Percentiles rank a stretch among this genome's conserved stretches.
phyloP scores from a whole-genome alignment of 75 land plant genomes.

The Pinus taeda region DNA sequence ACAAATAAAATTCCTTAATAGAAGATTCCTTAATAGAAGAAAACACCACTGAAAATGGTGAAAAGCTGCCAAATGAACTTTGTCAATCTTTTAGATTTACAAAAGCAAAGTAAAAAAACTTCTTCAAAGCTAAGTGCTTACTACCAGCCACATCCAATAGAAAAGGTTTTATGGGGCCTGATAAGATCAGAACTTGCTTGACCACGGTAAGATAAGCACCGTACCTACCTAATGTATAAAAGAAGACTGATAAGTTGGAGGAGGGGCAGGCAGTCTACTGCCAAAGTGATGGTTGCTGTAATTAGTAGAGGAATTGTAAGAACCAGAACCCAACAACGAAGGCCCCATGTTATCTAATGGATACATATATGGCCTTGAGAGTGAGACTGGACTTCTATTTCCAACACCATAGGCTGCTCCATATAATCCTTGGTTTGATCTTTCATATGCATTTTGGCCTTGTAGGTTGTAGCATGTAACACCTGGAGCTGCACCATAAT shows the following conservation, averaged over 20 bases:
- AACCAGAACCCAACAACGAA: slow-evolving; percentile 6
- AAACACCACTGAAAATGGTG: not conserved
- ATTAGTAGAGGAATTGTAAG: slow-evolving; percentile 9
- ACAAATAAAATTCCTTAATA: not conserved
- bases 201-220: not conserved
- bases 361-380: slow-evolving; percentile 39
- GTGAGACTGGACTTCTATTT: slow-evolving; percentile 42
- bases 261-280: slow-evolving; percentile 48
- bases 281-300: slow-evolving; percentile 14
- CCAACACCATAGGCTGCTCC: slow-evolving; percentile 39
- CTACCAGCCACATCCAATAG: not conserved
- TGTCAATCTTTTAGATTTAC: not conserved
- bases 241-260: slow-evolving; percentile 45
- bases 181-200: slow-evolving; percentile 3
- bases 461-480: slow-evolving; percentile 11
- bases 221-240: slow-evolving; percentile 27
- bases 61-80: not conserved
- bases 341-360: slow-evolving; percentile 39
- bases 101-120: not conserved
- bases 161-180: not conserved
- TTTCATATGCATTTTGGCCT: slow-evolving; percentile 28
- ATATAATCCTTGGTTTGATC: slow-evolving; percentile 32
- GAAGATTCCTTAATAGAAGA: not conserved
- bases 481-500: slow-evolving; percentile 10
- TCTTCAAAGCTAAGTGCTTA: not conserved